Conservation (phyloP, 1,139 yeast genomes). For the Suhomyces atakaporum region DNA sequence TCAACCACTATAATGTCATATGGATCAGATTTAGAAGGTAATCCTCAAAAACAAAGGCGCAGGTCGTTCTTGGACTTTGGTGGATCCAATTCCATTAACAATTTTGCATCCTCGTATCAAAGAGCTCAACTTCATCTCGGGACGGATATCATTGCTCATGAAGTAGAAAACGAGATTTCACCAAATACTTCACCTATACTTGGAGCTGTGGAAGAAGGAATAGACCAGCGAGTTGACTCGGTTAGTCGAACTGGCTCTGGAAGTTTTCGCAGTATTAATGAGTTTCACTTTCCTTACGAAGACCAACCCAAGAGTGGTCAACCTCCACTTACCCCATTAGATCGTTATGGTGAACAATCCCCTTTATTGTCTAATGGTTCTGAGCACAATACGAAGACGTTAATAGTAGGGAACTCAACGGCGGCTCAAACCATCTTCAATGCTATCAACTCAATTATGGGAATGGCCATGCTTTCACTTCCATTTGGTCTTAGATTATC, state of each 20-base stretch:
- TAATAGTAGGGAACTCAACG: slow-evolving; percentile 46
- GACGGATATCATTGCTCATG: slow-evolving; percentile 17
- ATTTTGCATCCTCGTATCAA: slow-evolving; percentile 76
- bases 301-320: slow-evolving; percentile 2
- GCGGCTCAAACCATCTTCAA: slow-evolving; percentile 87
- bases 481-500: slow-evolving; percentile 79
- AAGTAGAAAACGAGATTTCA: slow-evolving; percentile 26
- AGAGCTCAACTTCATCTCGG: slow-evolving; percentile 68
- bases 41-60: slow-evolving; percentile 10
- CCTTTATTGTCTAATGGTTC: slow-evolving; percentile 10
- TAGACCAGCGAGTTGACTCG: slow-evolving; percentile 4
- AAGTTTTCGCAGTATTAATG: slow-evolving; percentile 7
- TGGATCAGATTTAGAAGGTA: slow-evolving; percentile 2
- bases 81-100: slow-evolving; percentile 68
- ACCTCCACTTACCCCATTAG: too few relatives aligned
- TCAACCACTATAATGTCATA: slow-evolving; percentile 4
- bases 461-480: slow-evolving; percentile 80
- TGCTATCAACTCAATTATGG: slow-evolving; percentile 81
- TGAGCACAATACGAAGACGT: slow-evolving; percentile 1
- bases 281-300: slow-evolving; percentile 10
- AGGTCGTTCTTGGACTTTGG: slow-evolving; percentile 23
- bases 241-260: slow-evolving; percentile 3
- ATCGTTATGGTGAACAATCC: too few relatives aligned
- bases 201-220: slow-evolving; percentile 6
- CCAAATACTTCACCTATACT: slow-evolving; percentile 26